phyloP scores from a whole-genome alignment of 495 filamentous ascomycete species.

The Xylaria venustula region DNA sequence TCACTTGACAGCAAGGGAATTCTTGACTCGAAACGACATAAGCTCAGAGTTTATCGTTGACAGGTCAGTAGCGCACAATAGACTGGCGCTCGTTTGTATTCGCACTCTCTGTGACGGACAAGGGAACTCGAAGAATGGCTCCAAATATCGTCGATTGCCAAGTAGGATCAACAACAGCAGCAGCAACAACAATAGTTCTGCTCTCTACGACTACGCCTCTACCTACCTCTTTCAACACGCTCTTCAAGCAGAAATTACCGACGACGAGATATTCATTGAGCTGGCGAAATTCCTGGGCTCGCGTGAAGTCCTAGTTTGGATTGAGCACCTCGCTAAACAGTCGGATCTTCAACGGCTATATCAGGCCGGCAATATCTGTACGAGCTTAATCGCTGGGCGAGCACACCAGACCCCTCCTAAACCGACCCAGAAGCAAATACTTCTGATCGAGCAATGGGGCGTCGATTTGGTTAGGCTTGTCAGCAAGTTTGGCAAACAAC shows the following conservation, averaged over 20 bases:
- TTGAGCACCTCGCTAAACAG: slow-evolving; percentile 8
- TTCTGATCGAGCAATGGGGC: slow-evolving; percentile 12
- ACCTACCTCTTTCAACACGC: slow-evolving; percentile 17
- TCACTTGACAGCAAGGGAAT: slow-evolving; percentile 16
- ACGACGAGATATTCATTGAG: slow-evolving; percentile 8
- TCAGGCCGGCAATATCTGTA: slow-evolving; percentile 14
- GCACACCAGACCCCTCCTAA: neutral
- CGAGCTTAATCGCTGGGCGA: neutral
- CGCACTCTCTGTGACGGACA: neutral
- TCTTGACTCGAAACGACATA: neutral
- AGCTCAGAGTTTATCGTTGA: slow-evolving; percentile 6
- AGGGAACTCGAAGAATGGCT: neutral
- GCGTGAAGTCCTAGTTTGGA: slow-evolving; percentile 9
- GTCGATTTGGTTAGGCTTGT: slow-evolving; percentile 11
- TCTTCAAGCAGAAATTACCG: neutral
- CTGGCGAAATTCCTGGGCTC: slow-evolving; percentile 13
- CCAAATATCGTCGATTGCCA: neutral
- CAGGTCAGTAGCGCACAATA: neutral
- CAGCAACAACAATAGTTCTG: neutral
- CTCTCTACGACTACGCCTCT: slow-evolving; percentile 12
- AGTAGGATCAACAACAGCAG: neutral
- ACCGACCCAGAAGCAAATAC: neutral
- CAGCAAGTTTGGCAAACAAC: slow-evolving; percentile 3
- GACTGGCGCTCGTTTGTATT: slow-evolving; percentile 12
- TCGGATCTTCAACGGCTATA: slow-evolving; percentile 11